These are phyloP conservation scores for Grifola frondosa DNA, from an alignment of 1,284 basidiomycete genomes.

Conservation along the genomic window DNA sequence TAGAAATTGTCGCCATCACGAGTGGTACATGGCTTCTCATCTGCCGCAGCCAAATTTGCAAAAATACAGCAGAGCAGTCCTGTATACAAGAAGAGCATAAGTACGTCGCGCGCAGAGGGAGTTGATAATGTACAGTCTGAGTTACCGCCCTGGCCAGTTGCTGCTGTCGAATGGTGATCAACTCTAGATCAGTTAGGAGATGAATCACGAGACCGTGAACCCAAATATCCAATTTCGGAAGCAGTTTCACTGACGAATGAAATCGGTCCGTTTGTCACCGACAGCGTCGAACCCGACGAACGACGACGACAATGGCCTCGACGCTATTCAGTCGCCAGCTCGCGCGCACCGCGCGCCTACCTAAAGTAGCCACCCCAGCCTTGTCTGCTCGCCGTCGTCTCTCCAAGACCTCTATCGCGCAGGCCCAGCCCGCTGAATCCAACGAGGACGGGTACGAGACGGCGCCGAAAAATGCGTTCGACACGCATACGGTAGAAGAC, in stretches of 20 bases:
- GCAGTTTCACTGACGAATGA: conserved; percentile 27
- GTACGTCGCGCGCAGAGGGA: too few relatives aligned
- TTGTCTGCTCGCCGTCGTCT: conserved; percentile 22
- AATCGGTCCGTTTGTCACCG: conserved; percentile 34
- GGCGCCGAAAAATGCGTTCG: conserved; percentile 48
- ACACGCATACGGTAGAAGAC: conserved; percentile 77
- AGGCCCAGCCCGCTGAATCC: conserved; percentile 24
- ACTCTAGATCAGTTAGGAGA: background rate
- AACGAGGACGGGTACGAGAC: too few relatives aligned
- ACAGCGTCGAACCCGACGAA: conserved; percentile 31
- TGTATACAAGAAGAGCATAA: too few relatives aligned
- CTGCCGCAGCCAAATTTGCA: conserved; percentile 13
- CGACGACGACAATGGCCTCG: conserved; percentile 48
- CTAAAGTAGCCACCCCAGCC: conserved; percentile 13
- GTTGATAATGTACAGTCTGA: too few relatives aligned
- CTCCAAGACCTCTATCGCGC: conserved; percentile 22
- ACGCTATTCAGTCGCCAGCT: conserved; percentile 49
- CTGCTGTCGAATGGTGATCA: background rate
- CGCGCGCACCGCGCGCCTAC: conserved; percentile 30
- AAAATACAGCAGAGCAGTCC: conserved; percentile 8
- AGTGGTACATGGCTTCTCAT: conserved; percentile 39
- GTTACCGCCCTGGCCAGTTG: too few relatives aligned
- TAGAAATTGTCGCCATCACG: conserved; percentile 51
- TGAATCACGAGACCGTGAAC: conserved; percentile 25
- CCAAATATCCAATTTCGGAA: conserved; percentile 18